Evolutionary conservation across 192 early-diverging fungal genomes (phyloP), one percentile per base, ranked within the genome.

Genomic region (Chytriomyces confervae): DNA sequence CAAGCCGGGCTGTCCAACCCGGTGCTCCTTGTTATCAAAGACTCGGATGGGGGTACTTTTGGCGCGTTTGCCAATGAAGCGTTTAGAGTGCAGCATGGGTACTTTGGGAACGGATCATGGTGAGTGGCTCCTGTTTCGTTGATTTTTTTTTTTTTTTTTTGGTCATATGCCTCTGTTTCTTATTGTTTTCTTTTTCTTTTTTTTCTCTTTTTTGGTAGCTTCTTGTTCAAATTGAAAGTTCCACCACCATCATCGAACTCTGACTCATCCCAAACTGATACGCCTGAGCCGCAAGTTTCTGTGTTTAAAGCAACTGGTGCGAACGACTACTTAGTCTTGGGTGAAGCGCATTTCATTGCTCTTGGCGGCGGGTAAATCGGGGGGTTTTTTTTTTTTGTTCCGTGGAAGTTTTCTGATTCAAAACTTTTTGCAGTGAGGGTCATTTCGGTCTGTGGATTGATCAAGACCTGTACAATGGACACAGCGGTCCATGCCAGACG

Each of bases 401-500:
- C 13, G 18, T 18, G 57, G n/a, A n/a, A 24, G 13, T 3, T 69
- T 43, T 3, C 43, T 18, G 36, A 23, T 16, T 69, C 10, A 69
- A 18, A 24, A 47, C n/a, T 27, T 3, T 69, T 44, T 13, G 20
- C 61, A 85, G 84, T 7, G 76, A 85, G 57, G 87, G 85, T n/a
- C 75, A 76, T 36, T 86, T 86, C 83, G 87, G 87, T 3, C 78
- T 89, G 7, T 89, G 85, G 85, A 72, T 89, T 5, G 83, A 83
- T 68, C 81, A 82, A 49, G 75, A 86, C 61, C 79, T 89, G 16
- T 79, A 82, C 66, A 80, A 87, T 63, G 87, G 87, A 0, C 84
- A 89, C 74, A 77, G 73, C 47, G 85, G 84, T 49, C 80, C 66
- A 16, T 89, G 85, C 57, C 71, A 78, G 36, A 87, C 87, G 23